Evolutionary conservation across 257 asterid species (phyloP).

Genomic region (Galeopsis tetrahit): DNA sequence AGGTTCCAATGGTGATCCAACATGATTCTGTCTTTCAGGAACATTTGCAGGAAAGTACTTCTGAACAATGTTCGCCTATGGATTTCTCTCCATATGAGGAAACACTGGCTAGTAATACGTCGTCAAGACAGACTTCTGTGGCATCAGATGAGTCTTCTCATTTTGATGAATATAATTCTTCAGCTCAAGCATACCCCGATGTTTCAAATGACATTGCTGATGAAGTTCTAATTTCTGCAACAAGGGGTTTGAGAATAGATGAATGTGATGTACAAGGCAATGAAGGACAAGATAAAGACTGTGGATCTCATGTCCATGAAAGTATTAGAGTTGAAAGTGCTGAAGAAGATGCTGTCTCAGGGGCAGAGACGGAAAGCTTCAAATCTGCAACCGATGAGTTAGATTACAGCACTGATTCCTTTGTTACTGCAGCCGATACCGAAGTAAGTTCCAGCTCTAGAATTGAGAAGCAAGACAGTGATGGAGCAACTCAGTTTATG

Average conservation of each 20-base stretch:
- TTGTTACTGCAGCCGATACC: slow-evolving; percentile 67
- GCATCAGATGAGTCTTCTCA: slow-evolving; percentile 64
- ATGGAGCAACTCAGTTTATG: slow-evolving; percentile 49
- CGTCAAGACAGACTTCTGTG: slow-evolving; percentile 76
- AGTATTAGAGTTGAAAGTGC: slow-evolving; percentile 46
- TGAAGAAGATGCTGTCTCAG: slow-evolving; percentile 73
- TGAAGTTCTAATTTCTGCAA: slow-evolving; percentile 57
- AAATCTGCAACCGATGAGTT: slow-evolving; percentile 86
- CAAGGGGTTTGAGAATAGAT: slow-evolving; percentile 50
- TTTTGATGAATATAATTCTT: slow-evolving; percentile 50
- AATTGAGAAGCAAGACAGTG: slow-evolving; percentile 64
- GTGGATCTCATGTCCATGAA: slow-evolving; percentile 38
- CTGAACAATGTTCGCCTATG: slow-evolving; percentile 90
- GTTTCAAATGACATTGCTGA: slow-evolving; percentile 48
- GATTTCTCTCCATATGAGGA: slow-evolving; percentile 89
- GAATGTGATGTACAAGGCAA: slow-evolving; percentile 44
- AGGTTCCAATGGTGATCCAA: slow-evolving; percentile 47
- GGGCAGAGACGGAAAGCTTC: slow-evolving; percentile 87
- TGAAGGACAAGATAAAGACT: slow-evolving; percentile 40
- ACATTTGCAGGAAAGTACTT: slow-evolving; percentile 42
- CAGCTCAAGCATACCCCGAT: slow-evolving; percentile 47
- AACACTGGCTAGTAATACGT: slow-evolving; percentile 45
- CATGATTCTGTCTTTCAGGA: slow-evolving; percentile 54
- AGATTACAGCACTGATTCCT: slow-evolving; percentile 70
- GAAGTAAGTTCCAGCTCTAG: slow-evolving; percentile 62